phyloP scores from a whole-genome alignment of 192 early-diverging fungal species.

The Chytriomyces hyalinus region DNA sequence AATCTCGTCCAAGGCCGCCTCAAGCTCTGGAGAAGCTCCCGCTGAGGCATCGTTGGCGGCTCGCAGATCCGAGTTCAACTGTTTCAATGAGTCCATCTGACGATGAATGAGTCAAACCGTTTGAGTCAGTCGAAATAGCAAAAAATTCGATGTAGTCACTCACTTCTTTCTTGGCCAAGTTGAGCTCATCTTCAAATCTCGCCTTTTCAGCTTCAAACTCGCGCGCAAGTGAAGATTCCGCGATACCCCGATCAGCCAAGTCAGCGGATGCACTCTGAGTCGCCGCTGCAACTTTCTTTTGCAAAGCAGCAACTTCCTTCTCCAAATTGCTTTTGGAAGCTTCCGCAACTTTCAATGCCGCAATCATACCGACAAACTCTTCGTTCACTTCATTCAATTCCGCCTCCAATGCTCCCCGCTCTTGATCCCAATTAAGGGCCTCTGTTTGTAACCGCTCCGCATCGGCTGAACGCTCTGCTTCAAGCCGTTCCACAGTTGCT shows the following conservation, averaged over 20 bases:
- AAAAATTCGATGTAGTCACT: no score
- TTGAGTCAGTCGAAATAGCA: no score
- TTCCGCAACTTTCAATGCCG: background rate
- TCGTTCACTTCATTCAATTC: constrained; percentile 9
- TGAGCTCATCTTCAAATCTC: no score
- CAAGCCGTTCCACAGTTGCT: background rate
- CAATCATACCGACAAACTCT: constrained; percentile 20
- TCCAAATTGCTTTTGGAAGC: background rate
- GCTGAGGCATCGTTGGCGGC: background rate
- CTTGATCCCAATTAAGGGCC: background rate
- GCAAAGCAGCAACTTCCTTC: background rate
- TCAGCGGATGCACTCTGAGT: no score
- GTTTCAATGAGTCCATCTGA: no score
- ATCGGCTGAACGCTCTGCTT: background rate
- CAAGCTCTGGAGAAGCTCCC: background rate
- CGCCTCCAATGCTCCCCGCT: background rate
- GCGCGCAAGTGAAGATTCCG: no score
- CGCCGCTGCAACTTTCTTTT: background rate
- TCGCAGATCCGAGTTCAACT: no score
- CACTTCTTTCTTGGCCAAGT: no score
- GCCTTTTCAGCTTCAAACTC: no score
- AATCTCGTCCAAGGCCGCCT: background rate
- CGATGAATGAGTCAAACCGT: no score
- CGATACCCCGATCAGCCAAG: no score
- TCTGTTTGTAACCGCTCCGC: constrained; percentile 5